Percentiles rank a stretch among this genome's conserved stretches.
Evolutionary conservation across 1,139 yeast genomes (phyloP).

Genomic region (Yamadazyma oceani): DNA sequence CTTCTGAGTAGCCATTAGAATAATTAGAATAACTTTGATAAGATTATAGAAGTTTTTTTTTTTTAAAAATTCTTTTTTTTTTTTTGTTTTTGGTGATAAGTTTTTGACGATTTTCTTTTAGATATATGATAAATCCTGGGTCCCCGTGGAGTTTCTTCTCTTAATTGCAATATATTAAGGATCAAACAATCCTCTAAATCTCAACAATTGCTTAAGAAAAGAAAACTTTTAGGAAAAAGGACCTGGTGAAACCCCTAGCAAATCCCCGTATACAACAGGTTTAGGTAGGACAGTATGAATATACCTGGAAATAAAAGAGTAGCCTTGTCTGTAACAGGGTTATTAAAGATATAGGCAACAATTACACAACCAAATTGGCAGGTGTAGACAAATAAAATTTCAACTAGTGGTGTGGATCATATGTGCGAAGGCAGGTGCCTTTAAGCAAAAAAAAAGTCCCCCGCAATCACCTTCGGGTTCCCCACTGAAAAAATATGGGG

Average conservation of each 20-base stretch:
- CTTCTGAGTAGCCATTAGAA: constrained; percentile 46
- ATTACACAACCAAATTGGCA: too few relatives aligned
- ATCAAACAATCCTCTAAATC: constrained; percentile 7
- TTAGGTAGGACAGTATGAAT: too few relatives aligned
- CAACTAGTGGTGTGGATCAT: too few relatives aligned
- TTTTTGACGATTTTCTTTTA: neutral
- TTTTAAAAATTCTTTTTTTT: neutral
- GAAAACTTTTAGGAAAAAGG: neutral
- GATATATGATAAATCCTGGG: neutral
- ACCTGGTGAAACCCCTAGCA: too few relatives aligned
- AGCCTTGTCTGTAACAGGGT: too few relatives aligned
- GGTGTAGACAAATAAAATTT: too few relatives aligned
- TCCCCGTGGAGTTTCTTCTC: constrained; percentile 1
- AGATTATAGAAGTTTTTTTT: too few relatives aligned
- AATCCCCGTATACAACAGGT: too few relatives aligned
- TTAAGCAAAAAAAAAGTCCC: neutral
- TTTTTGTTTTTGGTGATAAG: neutral
- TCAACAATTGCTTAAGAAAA: constrained; percentile 14
- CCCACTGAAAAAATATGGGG: neutral
- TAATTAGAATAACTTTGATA: too few relatives aligned
- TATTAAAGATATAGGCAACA: too few relatives aligned
- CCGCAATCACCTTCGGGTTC: neutral
- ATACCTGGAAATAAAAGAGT: too few relatives aligned
- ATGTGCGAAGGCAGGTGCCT: too few relatives aligned
- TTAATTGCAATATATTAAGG: constrained; percentile 11